Evolutionary conservation across 2,329 filamentous ascomycete species (phyloP).

Genomic region (Fusarium miscanthi): DNA sequence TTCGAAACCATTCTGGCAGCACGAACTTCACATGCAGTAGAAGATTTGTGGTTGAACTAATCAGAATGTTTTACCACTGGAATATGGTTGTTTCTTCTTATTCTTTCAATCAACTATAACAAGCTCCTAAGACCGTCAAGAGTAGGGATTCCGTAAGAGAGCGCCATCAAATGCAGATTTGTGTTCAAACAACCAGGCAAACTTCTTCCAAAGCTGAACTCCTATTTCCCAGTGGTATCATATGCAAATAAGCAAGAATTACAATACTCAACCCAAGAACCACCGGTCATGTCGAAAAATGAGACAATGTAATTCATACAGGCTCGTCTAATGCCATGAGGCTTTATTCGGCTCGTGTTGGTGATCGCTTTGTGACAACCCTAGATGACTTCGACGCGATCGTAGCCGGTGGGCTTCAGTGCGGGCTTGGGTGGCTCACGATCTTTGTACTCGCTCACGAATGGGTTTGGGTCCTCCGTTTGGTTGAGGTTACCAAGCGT

Average conservation of each 20-base stretch:
- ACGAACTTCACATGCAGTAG: not conserved
- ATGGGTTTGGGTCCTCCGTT: slow-evolving; percentile 90
- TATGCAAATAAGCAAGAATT: not conserved
- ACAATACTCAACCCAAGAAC: not conserved
- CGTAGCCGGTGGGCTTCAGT: slow-evolving; percentile 78
- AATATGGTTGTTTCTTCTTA: not conserved
- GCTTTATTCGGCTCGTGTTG: not conserved
- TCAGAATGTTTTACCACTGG: slow-evolving; percentile 11
- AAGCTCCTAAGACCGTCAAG: not conserved
- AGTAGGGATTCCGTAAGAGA: slow-evolving; percentile 25
- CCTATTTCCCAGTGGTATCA: slow-evolving; percentile 26
- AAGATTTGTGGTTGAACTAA: not conserved
- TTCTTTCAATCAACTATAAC: not conserved
- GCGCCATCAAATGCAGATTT: not conserved
- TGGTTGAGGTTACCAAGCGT: slow-evolving; percentile 90
- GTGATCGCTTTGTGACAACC: not conserved
- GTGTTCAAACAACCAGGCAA: not conserved
- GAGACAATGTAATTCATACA: slow-evolving; percentile 3
- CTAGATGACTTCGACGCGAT: slow-evolving; percentile 82
- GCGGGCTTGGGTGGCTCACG: slow-evolving; percentile 73
- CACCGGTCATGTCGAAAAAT: not conserved
- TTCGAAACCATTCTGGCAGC: not conserved
- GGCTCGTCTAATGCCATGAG: not conserved
- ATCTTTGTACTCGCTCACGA: slow-evolving; percentile 84
- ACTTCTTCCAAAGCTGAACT: slow-evolving; percentile 2